Conservation (phyloP, 495 filamentous ascomycete genomes). For the Xylaria nigripes region DNA sequence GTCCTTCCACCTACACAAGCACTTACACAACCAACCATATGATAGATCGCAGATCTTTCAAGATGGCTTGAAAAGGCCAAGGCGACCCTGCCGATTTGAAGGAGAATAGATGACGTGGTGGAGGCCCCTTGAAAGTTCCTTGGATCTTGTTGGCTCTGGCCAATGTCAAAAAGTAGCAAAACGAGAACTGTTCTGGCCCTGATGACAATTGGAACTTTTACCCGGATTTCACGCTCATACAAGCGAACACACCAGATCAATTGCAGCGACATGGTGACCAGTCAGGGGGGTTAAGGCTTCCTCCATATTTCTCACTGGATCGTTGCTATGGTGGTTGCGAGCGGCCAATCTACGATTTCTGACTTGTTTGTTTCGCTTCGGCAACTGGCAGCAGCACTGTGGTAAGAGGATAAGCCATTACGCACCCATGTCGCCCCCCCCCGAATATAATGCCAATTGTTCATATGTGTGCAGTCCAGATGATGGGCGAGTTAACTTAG, state of each 20-base stretch:
- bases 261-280: slow-evolving; percentile 3
- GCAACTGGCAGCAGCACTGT: too few relatives aligned
- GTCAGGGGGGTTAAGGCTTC: background rate
- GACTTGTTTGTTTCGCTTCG: too few relatives aligned
- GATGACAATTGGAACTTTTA: background rate
- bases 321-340: background rate
- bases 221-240: background rate
- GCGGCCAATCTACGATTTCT: too few relatives aligned
- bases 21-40: background rate
- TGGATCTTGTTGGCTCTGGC: background rate
- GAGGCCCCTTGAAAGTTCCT: background rate
- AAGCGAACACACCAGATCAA: background rate
- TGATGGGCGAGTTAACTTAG: background rate
- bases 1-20: slow-evolving; percentile 1
- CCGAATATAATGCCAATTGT: background rate
- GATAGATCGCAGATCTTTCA: background rate
- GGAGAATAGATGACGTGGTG: background rate
- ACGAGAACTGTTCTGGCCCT: background rate
- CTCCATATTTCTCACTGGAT: background rate
- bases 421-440: background rate
- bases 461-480: background rate
- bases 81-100: background rate
- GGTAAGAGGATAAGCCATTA: background rate
- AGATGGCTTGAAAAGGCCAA: background rate
- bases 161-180: too few relatives aligned